A percentile compares a stretch with the other conserved stretches of the same genome.
Conservation (phyloP, 371 early-diverging fungal species). For the Zychaea mexicana region DNA sequence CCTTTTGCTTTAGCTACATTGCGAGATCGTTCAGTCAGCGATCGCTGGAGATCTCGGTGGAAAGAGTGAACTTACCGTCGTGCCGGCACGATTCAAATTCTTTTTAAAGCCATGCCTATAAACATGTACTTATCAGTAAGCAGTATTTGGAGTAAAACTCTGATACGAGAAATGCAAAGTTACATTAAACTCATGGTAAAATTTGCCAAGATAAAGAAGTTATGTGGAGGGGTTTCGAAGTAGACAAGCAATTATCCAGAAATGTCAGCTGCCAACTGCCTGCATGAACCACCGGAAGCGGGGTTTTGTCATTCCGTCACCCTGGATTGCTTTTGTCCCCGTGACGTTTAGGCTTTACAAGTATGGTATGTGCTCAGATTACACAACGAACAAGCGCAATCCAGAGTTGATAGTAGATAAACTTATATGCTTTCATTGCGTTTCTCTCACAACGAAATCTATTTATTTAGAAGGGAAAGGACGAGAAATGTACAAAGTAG, state of each 20-base stretch:
- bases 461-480: background rate
- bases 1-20: conserved; percentile 62
- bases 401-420: no score
- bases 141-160: conserved; percentile 8
- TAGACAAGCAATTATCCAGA: background rate
- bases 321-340: no score
- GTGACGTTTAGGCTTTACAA: no score
- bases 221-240: background rate
- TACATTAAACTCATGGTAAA: conserved; percentile 48
- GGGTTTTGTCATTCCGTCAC: no score
- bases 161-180: background rate
- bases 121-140: background rate
- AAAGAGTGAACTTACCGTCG: conserved; percentile 47
- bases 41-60: background rate
- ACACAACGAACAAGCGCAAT: no score
- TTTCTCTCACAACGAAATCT: background rate
- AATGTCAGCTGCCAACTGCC: no score
- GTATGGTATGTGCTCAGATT: no score
- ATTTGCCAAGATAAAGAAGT: background rate
- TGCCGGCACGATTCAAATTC: conserved; percentile 77
- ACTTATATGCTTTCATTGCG: no score
- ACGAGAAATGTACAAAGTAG: background rate
- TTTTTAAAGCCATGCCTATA: conserved; percentile 80
- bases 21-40: background rate
- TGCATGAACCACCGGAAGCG: no score